Evolutionary conservation across 2,329 filamentous ascomycete species (phyloP), one percentile per base, ranked within the genome.

Genomic region (Fusarium sp.): DNA sequence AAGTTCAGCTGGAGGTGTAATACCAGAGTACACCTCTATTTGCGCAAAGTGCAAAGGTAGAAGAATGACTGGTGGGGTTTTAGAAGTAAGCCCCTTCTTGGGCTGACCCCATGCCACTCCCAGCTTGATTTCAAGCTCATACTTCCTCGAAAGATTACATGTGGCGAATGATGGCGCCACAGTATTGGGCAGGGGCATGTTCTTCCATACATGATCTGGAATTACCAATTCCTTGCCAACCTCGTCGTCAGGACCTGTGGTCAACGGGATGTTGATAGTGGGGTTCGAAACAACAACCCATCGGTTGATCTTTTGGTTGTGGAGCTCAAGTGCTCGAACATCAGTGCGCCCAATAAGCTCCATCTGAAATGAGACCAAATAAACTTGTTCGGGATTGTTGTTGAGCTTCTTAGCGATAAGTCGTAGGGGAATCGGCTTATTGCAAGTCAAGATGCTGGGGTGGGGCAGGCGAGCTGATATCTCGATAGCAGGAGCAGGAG

Each of bases 371-470:
- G 91, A 91, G 37, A 91, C 89, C 14, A 99, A 82, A 73, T 90
- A 93, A 2, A 97, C 84, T 26, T 88, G 86, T 58, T 93, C 93
- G 1, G 84, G 83, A 50, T 88, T 89, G 19, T 90, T 84, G 57
- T 87, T 90, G 23, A 94, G 82, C 77, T 93, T 97, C 74, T 91
- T 93, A 41, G 94, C 85, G 16, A 98, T 83, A 11, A 99, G 82
- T 2, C 93, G 88, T 5, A 98, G 83, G 1, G 95, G 95, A 10
- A 98, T 75, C 7, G 93, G 90, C 70, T 94, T 88, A 77, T 97
- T 97, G 81, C 94, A 97, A 1, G 94, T 98, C 51, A 98, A 82
- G 45, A 98, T 92, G 6, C 93, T 86, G 6, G 96, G 96, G 75
- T 94, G 92, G 1, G 96, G 96, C 31, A 99, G 82, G 34, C 95